Base-by-base conservation (phyloP, 78 protist genomes). In the Protostelium mycophagum region DNA sequence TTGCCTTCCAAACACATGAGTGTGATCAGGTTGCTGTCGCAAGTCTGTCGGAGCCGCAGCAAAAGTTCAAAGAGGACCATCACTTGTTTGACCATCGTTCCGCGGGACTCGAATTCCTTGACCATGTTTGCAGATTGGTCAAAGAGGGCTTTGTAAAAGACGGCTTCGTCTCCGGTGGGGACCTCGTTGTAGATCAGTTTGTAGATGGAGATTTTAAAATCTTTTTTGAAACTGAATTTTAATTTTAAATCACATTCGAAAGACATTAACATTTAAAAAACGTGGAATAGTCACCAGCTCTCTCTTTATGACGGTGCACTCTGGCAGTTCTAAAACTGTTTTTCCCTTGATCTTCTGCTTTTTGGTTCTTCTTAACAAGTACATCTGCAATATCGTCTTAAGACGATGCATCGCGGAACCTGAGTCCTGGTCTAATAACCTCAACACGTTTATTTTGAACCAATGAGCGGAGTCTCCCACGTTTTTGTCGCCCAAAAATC, bases 61-160 rank as follows among this genome's bases (percentile, higher is more conserved):
- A 96, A 94, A 83, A 96, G 83, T 88, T 95, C 96, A 35, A 96
- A 86, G 29, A 96, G 86, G 91, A 94, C 96, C 51, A 94, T 95
- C 93, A 94, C 90, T 38, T 95, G 91, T 35, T 90, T 63, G 51
- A 92, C 36, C 0, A 92, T 35, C 35, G 92, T 87, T n/a, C 93
- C 94, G 35, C 35, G 88, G 83, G 86, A 84, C 83, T 37, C 88
- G 51, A 92, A 89, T 37, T 28, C 73, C 31, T 16, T 5, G 73
- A 16, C 73, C 73, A 51, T 5, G 73, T 51, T 16, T 5, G 16
- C 73, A 16, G 31, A 51, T 51, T 51, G 73, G 5, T 51, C 73
- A 16, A 25, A 25, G 73, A 51, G 31, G 73, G 73, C 73, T 5
- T 25, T 16, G 73, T 51, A 51, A 51, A 51, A 51, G 5, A 51